Percentiles rank a stretch among this genome's conserved stretches.
phyloP scores from a whole-genome alignment of 129 eudicot genomes.

The Tagetes patula region DNA sequence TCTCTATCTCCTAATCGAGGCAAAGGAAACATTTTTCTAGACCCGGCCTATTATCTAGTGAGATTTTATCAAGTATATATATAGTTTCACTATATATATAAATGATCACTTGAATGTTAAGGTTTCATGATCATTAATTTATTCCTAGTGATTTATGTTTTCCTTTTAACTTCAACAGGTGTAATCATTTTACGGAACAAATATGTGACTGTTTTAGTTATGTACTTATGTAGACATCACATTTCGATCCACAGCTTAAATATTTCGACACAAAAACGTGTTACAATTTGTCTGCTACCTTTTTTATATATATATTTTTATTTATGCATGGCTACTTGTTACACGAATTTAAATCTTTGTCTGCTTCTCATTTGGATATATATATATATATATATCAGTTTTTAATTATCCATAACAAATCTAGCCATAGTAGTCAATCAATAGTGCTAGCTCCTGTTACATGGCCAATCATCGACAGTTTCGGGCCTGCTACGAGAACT shows the following conservation, averaged over 20 bases:
- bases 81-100: too few species aligned
- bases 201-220: too few species aligned
- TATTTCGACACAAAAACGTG: background rate
- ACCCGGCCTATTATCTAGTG: too few species aligned
- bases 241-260: background rate
- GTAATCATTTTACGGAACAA: too few species aligned
- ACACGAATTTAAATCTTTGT: background rate
- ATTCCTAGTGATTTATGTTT: too few species aligned
- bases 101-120: too few species aligned
- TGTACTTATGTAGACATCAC: background rate
- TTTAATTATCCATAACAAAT: background rate
- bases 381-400: background rate
- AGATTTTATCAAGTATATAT: too few species aligned
- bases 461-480: background rate
- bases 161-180: too few species aligned
- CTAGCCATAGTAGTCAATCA: background rate
- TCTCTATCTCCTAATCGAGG: too few species aligned
- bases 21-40: too few species aligned
- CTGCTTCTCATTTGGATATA: background rate
- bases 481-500: constrained; percentile 26
- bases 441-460: background rate
- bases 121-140: too few species aligned
- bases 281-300: background rate
- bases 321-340: too few species aligned
- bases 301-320: background rate